Base-by-base conservation (phyloP, 768 basidiomycete species). In the Punctularia strigosozonata region DNA sequence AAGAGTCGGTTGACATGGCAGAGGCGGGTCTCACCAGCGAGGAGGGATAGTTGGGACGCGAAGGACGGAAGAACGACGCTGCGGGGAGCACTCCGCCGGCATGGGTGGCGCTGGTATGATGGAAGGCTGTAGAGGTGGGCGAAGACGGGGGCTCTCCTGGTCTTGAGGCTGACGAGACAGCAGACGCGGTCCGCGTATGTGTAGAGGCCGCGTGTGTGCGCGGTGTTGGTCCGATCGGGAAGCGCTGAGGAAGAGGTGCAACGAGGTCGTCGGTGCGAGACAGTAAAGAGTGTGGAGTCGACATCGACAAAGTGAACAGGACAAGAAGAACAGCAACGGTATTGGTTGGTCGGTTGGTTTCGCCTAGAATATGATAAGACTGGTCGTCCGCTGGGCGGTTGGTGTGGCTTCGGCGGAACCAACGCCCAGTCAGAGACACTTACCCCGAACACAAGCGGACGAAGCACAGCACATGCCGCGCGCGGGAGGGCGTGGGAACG, bases 51-150 rank as follows among this genome's bases (percentile, higher is more conserved):
- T 57, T 55, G 0, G 81, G 84, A 36, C 76, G 68, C 4, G 76
- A 71, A 4, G 83, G 81, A 17, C 67, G 73, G 51, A 87, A 87
- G 62, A 88, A 87, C 5, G 80, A 78, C 4, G 82, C 73, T 7
- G 83, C 77, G 13, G 87, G 83, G 40, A 78, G 75, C 15, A 87
- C 80, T 23, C 82, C 84, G 31, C 75, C 73, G 10, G 77, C 77
- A 54, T 85, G 80, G 0, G 80, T 78, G 1, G 71, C n/a, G n/a
- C n/a, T n/a, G n/a, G n/a, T n/a, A n/a, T n/a, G n/a, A n/a, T n/a
- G n/a, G n/a, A n/a, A n/a, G n/a, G n/a, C n/a, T n/a, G n/a, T 22
- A 25, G 42, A 42, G 26, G 37, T 42, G 25, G 38, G 36, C 24
- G 43, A 36, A 10, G 48, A 36, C 14, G 46, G 48, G n/a, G n/a